These are phyloP conservation scores for Iris pallida DNA, from an alignment of 116 monocot species.

Conservation along the genomic window DNA sequence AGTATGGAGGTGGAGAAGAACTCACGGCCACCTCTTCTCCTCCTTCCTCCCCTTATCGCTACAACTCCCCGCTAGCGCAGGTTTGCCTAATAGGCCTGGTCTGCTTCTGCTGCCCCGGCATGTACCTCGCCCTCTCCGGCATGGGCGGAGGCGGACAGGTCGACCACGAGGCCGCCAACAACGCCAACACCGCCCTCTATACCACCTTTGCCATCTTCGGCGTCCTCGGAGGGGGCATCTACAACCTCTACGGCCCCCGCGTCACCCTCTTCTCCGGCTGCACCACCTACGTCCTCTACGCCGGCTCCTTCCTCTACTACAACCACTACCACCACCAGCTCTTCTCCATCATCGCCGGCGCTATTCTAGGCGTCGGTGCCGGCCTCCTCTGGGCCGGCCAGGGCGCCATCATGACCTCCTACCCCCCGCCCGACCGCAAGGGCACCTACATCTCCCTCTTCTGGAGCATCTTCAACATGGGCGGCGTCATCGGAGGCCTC, in stretches of 20 bases:
- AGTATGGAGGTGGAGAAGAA: too few species aligned
- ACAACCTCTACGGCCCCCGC: slow-evolving; percentile 83
- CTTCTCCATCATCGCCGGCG: slow-evolving; percentile 69
- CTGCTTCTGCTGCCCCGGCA: slow-evolving; percentile 97
- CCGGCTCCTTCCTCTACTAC: slow-evolving; percentile 84
- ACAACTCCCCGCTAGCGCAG: slow-evolving; percentile 73
- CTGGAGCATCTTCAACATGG: slow-evolving; percentile 90
- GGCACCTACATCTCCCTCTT: slow-evolving; percentile 83
- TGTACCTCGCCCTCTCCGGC: slow-evolving; percentile 99
- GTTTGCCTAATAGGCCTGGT: slow-evolving; percentile 67
- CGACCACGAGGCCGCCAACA: slow-evolving; percentile 67
- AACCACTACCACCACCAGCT: slow-evolving; percentile 59
- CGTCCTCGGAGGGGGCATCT: slow-evolving; percentile 70
- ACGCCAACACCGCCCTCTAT: slow-evolving; percentile 96
- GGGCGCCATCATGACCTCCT: slow-evolving; percentile 92
- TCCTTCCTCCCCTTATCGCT: slow-evolving; percentile 19
- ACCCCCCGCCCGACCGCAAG: slow-evolving; percentile 54
- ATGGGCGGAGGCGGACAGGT: slow-evolving; percentile 96
- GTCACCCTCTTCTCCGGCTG: slow-evolving; percentile 74
- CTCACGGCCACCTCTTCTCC: slow-evolving; percentile 32
- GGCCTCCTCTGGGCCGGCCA: slow-evolving; percentile 87
- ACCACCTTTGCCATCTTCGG: slow-evolving; percentile 82
- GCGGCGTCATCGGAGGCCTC: slow-evolving; percentile 87
- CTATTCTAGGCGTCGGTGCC: slow-evolving; percentile 75
- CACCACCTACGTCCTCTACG: slow-evolving; percentile 82